Evolutionary conservation across 1,284 basidiomycete species (phyloP).

Genomic region (Sphagnurus paluster): DNA sequence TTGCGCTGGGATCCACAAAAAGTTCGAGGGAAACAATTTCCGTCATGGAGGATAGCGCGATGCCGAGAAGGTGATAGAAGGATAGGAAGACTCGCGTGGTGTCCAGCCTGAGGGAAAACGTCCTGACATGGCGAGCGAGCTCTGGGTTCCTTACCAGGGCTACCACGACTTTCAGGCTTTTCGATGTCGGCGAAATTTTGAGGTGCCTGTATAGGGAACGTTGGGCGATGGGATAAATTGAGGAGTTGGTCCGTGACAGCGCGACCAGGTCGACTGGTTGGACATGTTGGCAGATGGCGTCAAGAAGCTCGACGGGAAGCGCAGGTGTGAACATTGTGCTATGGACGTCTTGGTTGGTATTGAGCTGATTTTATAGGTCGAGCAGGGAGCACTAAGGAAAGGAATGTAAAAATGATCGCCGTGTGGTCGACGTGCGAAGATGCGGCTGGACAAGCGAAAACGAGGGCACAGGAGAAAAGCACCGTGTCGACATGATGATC

Average conservation of each 20-base stretch:
- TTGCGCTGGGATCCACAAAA: conserved; percentile 47
- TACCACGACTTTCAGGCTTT: conserved; percentile 48
- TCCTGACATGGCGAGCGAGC: conserved; percentile 59
- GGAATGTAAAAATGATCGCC: conserved; percentile 31
- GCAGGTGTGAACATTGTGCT: conserved; percentile 34
- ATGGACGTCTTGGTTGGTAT: conserved; percentile 3
- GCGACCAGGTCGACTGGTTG: conserved; percentile 39
- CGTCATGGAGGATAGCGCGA: conserved; percentile 57
- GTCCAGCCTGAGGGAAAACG: conserved; percentile 54
- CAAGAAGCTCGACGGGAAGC: conserved; percentile 57
- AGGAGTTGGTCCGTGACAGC: conserved; percentile 45
- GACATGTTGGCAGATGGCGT: conserved; percentile 43
- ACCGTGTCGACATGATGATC: conserved; percentile 24
- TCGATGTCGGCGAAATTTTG: conserved; percentile 40
- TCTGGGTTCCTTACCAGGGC: conserved; percentile 53
- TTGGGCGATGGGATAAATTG: conserved; percentile 49
- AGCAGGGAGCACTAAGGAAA: conserved; percentile 29
- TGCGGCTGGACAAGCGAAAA: conserved; percentile 15
- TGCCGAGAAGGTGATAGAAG: conserved; percentile 50
- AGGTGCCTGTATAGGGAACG: conserved; percentile 63
- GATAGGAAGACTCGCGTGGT: conserved; percentile 40
- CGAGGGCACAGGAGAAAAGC: conserved; percentile 15
- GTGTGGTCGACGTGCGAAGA: conserved; percentile 27
- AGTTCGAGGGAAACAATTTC: conserved; percentile 59
- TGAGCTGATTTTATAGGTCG: conserved; percentile 23